Conservation (phyloP, 768 basidiomycete genomes). For the Psilocybe cyanescens region DNA sequence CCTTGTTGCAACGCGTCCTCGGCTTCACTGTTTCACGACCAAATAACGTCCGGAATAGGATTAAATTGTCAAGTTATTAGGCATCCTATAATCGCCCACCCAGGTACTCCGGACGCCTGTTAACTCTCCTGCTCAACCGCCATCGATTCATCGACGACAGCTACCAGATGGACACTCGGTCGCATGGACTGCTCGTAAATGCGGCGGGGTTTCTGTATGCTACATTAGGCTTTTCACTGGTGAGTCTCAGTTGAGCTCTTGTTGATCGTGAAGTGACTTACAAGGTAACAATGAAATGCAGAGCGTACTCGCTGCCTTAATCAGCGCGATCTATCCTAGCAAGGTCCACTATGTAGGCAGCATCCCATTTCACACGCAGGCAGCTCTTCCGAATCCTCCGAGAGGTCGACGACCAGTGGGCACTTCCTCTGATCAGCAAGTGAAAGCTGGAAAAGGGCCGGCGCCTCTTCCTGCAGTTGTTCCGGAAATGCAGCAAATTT, state of each 20-base stretch:
- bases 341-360: conserved; percentile 8
- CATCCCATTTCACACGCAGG: conserved; percentile 10
- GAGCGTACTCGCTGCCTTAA: conserved; percentile 37
- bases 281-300: conserved; percentile 12
- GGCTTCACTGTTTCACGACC: conserved; percentile 7
- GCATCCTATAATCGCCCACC: background rate
- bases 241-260: conserved; percentile 22
- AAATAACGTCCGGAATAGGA: conserved; percentile 2
- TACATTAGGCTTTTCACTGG: conserved; percentile 38
- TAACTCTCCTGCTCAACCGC: background rate
- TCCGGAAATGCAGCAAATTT: background rate
- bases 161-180: conserved; percentile 17
- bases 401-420: conserved; percentile 15
- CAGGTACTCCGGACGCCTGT: background rate
- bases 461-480: background rate
- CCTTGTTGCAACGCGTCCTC: conserved; percentile 4
- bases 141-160: background rate
- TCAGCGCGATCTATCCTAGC: conserved; percentile 21
- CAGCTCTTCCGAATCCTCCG: background rate
- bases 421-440: conserved; percentile 16
- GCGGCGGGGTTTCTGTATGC: conserved; percentile 36
- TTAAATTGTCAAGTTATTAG: background rate
- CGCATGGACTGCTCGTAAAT: conserved; percentile 31
- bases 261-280: background rate
- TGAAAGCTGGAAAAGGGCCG: background rate